These are phyloP conservation scores for Penicillium sp. DNA, from an alignment of 2,329 filamentous ascomycete species.

Conservation along the genomic window DNA sequence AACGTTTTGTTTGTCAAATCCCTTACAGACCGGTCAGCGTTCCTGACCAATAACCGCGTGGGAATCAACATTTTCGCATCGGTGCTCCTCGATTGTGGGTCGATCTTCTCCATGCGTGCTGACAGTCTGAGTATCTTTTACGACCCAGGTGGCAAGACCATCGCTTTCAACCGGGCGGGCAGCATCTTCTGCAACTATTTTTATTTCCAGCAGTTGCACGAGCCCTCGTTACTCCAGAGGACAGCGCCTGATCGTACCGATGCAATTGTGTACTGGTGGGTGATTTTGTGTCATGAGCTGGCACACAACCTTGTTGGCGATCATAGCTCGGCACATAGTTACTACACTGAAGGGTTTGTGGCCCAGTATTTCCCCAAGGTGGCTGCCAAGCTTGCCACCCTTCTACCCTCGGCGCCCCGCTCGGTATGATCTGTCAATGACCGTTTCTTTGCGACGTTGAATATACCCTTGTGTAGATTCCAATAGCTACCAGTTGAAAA, in stretches of 20 bases:
- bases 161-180: conserved; percentile 86
- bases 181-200: conserved; percentile 92
- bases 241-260: conserved; percentile 56
- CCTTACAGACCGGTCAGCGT: conserved; percentile 51
- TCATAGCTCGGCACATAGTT: conserved; percentile 77
- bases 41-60: conserved; percentile 60
- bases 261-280: conserved; percentile 84
- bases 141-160: conserved; percentile 72
- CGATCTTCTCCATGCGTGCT: conserved; percentile 68
- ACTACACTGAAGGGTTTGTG: conserved; percentile 78
- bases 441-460: background rate
- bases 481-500: background rate
- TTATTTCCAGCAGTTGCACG: conserved; percentile 79
- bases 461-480: background rate
- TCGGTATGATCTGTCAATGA: background rate
- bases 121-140: conserved; percentile 81
- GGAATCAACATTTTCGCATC: conserved; percentile 67
- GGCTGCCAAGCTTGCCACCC: conserved; percentile 52
- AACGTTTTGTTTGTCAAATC: conserved; percentile 67
- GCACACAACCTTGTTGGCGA: conserved; percentile 84
- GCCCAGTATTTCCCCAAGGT: conserved; percentile 73
- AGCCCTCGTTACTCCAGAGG: conserved; percentile 45
- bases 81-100: conserved; percentile 66
- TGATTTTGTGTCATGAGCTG: conserved; percentile 91
- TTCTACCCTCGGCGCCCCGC: conserved; percentile 3